Conservation (phyloP, 2,329 filamentous ascomycete species). For the Botrytis sinoallii region DNA sequence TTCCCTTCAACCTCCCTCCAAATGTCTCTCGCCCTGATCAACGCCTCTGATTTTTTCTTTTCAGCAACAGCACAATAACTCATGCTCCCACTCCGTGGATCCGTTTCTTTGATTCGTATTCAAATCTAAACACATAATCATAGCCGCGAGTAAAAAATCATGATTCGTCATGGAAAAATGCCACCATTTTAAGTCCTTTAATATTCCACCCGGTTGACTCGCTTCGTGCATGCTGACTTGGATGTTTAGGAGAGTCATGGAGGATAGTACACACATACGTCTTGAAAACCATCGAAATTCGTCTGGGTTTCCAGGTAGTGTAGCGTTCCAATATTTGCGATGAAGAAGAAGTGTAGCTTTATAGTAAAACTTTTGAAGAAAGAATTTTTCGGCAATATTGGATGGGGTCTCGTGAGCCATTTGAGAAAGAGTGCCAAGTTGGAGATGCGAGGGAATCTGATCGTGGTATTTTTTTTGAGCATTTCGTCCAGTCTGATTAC, state of each 20-base stretch:
- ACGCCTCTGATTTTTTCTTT: slow-evolving; percentile 25
- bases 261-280: slow-evolving; percentile 48
- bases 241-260: slow-evolving; percentile 47
- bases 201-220: slow-evolving; percentile 50
- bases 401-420: slow-evolving; percentile 47
- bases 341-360: slow-evolving; percentile 55
- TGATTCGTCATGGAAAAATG: slow-evolving; percentile 55
- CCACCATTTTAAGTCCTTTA: slow-evolving; percentile 55
- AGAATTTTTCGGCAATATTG: slow-evolving; percentile 51
- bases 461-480: slow-evolving; percentile 48
- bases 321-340: slow-evolving; percentile 51
- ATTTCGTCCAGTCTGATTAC: slow-evolving; percentile 48
- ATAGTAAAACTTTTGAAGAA: slow-evolving; percentile 51
- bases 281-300: slow-evolving; percentile 52
- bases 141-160: slow-evolving; percentile 59
- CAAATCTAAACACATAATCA: slow-evolving; percentile 54
- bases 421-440: slow-evolving; percentile 48
- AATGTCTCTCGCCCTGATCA: slow-evolving; percentile 28
- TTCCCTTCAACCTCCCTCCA: slow-evolving; percentile 29
- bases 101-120: slow-evolving; percentile 22
- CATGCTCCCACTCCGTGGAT: background rate
- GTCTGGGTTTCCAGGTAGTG: slow-evolving; percentile 33
- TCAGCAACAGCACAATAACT: slow-evolving; percentile 24
- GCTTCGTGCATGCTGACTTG: slow-evolving; percentile 50
- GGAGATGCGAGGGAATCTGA: slow-evolving; percentile 48